Evolutionary conservation across 106 monocot species (phyloP), one percentile per base, ranked within the genome.

Genomic region (Platanthera zijinensis): DNA sequence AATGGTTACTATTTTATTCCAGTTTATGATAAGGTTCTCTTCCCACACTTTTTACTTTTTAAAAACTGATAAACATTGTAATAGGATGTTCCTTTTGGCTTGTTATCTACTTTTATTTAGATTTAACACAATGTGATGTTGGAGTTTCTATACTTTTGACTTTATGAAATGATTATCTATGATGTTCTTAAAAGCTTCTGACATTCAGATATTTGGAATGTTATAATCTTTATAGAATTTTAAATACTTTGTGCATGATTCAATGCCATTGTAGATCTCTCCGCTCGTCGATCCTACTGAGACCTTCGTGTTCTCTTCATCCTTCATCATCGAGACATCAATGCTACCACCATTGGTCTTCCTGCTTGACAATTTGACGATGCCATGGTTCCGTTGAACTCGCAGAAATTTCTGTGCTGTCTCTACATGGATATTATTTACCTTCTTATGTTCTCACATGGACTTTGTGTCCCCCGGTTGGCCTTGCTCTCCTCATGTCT

Each of bases 1-100:
- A 97, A 97, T 88, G 97, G 97, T 47, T 97, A 97, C 80, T 97
- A 97, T 66, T 97, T 97, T 70, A 94, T 97, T 45, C 97, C 97
- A 52, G 97, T 94, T 52, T 97, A 97, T 80, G 93, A 91, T 71
- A 94, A 97, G 96, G 95, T 96, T 10, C 5, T 76, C 6, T 5
- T 83, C 1, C n/a, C 7, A 5, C 13, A 28, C 18, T 52, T 73
- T 62, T 6, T 19, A 48, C 48, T 70, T 48, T 70, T 70, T 48
- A 46, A 47, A 48, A 70, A 66, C 13, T 66, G 22, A 63, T 10
- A 66, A 66, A 66, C 7, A 66, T 66, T 61, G 8, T 3, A 70
- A 47, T 48, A 47, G 5, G 46, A 22, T 19, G 14, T 72, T 50
- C 9, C 9, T 21, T 19, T 72, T 10, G 19, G 51, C 10, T 3